Base-by-base conservation (phyloP, 305 asterid genomes). In the Coffea humblotiana region DNA sequence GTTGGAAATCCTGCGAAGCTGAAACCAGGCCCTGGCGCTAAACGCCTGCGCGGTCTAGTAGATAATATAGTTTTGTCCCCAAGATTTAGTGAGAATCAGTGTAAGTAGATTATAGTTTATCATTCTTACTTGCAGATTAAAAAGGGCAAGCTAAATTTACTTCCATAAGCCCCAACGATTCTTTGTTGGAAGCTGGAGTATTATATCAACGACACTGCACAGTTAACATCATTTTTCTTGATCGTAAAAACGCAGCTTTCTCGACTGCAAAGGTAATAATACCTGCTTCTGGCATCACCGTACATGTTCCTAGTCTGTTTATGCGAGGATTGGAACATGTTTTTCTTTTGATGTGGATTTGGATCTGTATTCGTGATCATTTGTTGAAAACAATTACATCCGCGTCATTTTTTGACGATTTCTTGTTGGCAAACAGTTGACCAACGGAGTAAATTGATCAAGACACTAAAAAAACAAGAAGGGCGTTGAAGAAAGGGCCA, bases 11-110 rank as follows among this genome's bases (percentile, higher is more conserved):
- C 86, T 1, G 61, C 86, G 1, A 88, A 83, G 77, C 89, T 96
- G 13, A 88, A 69, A 78, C 98, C 98, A 1, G 92, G 99, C 8
- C 88, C 86, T 0, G 97, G 98, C 35, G 97, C 97, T 18, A 75
- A 83, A 51, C 86, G 97, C 88, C 92, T 96, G 77, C 86, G 81
- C 71, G 82, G 86, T 19, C 97, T 96, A 54, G n/a, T 96, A 54
- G 89, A 82, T 75, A 84, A 79, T 27, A 23, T 96, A 77, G 85
- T 91, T 72, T 79, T 76, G 35, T 85, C 91, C 7, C 82, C 90
- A 11, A 83, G 84, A 48, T 77, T 77, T 61, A 80, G 84, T 6
- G 81, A 77, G 45, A 85, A 84, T 12, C 98, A 91, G 66, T 96
- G 99, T 88, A 84, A 70, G 70, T 95, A 91, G 89, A 66, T 61